A percentile compares a stretch with the other conserved stretches of the same genome.
These are phyloP conservation scores for Vararia minispora DNA, from an alignment of 768 basidiomycete genomes.

Conservation along the genomic window DNA sequence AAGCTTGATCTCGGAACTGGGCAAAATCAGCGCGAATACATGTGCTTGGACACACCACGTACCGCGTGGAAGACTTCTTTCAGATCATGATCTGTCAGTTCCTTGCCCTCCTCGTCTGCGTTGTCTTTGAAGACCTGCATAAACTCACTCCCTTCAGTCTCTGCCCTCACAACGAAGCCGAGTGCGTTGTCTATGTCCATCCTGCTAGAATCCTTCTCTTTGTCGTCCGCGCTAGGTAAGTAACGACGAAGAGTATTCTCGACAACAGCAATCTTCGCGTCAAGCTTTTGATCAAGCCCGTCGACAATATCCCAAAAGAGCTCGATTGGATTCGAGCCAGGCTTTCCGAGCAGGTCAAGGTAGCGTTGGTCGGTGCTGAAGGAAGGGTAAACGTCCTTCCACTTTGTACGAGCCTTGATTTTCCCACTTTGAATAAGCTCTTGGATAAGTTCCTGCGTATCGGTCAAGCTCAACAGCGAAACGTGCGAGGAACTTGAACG, in stretches of 20 bases:
- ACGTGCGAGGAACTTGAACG: slow-evolving; percentile 7
- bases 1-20: slow-evolving; percentile 62
- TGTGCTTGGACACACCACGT: slow-evolving; percentile 16
- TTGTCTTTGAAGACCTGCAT: slow-evolving; percentile 42
- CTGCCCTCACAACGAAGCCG: slow-evolving; percentile 34
- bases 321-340: slow-evolving; percentile 91
- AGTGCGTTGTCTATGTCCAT: slow-evolving; percentile 15
- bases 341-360: slow-evolving; percentile 77
- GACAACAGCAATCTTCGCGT: slow-evolving; percentile 61
- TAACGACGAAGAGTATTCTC: slow-evolving; percentile 47
- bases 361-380: slow-evolving; percentile 79
- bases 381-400: slow-evolving; percentile 78
- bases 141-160: slow-evolving; percentile 61
- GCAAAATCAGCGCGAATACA: slow-evolving; percentile 3
- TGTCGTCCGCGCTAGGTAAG: slow-evolving; percentile 15
- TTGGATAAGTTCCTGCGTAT: slow-evolving; percentile 53
- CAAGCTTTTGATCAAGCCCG: slow-evolving; percentile 73
- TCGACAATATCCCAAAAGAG: slow-evolving; percentile 95
- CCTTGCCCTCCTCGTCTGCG: slow-evolving; percentile 37
- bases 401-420: slow-evolving; percentile 76
- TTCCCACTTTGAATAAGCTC: slow-evolving; percentile 55
- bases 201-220: slow-evolving; percentile 13
- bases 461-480: neutral
- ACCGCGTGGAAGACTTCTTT: slow-evolving; percentile 54
- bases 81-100: slow-evolving; percentile 41